A percentile compares a stretch with the other conserved stretches of the same genome.
Evolutionary conservation across 2,329 filamentous ascomycete species (phyloP).

Genomic region (Botrytis galanthina): DNA sequence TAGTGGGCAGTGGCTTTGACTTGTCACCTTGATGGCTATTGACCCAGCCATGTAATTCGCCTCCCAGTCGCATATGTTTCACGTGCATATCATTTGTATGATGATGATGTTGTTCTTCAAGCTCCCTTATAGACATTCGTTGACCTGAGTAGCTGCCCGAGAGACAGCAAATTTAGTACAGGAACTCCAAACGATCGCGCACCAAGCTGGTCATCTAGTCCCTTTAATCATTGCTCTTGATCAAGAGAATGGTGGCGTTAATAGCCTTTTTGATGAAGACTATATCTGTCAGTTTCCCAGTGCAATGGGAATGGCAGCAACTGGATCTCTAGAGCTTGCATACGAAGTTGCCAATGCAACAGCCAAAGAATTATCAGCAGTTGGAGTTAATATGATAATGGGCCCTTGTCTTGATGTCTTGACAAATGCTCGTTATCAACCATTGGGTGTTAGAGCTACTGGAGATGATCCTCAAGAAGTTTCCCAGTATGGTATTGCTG

Average conservation of each 20-base stretch:
- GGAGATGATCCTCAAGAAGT: constrained; percentile 95
- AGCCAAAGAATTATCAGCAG: constrained; percentile 85
- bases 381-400: constrained; percentile 93
- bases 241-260: constrained; percentile 97
- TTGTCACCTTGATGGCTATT: background rate
- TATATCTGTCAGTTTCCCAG: constrained; percentile 96
- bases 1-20: background rate
- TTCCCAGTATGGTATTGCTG: constrained; percentile 85
- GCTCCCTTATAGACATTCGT: constrained; percentile 21
- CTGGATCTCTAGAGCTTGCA: constrained; percentile 78
- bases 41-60: background rate
- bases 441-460: constrained; percentile 81
- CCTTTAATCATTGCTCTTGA: constrained; percentile 89
- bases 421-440: constrained; percentile 88
- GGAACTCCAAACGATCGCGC: constrained; percentile 88
- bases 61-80: constrained; percentile 11
- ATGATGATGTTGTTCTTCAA: background rate
- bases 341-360: constrained; percentile 92
- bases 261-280: constrained; percentile 92
- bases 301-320: constrained; percentile 94
- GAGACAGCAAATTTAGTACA: constrained; percentile 85
- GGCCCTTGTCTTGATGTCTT: constrained; percentile 91
- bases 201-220: constrained; percentile 83
- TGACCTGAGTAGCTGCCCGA: constrained; percentile 66
- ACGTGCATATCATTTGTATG: background rate